Percentiles rank a stretch among this genome's conserved stretches.
Evolutionary conservation across 2,329 filamentous ascomycete species (phyloP).

Genomic region (Penicillium sp.): DNA sequence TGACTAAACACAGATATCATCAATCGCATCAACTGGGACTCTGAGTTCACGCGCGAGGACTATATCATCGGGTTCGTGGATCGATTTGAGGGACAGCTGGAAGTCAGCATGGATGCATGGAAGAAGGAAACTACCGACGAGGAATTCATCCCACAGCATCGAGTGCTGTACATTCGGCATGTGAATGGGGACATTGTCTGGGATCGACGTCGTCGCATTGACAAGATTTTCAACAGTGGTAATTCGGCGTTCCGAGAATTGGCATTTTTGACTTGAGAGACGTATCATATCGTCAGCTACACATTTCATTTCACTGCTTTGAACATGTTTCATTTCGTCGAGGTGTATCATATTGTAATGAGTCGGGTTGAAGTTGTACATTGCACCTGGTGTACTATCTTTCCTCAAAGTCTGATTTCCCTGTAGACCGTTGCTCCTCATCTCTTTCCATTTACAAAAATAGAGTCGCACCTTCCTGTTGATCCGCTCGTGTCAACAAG

Average conservation of each 20-base stretch:
- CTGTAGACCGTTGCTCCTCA: neutral
- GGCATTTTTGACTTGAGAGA: slow-evolving; percentile 11
- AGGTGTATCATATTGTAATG: too few relatives aligned
- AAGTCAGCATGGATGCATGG: slow-evolving; percentile 46
- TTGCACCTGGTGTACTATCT: too few relatives aligned
- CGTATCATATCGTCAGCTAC: too few relatives aligned
- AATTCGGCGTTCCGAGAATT: slow-evolving; percentile 28
- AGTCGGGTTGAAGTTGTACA: too few relatives aligned
- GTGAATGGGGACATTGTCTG: slow-evolving; percentile 42
- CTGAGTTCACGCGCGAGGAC: slow-evolving; percentile 38
- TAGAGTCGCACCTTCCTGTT: neutral
- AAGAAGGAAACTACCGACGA: slow-evolving; percentile 50
- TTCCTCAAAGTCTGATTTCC: too few relatives aligned
- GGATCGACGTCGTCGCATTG: slow-evolving; percentile 45
- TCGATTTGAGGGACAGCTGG: slow-evolving; percentile 46
- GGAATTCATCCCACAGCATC: slow-evolving; percentile 53
- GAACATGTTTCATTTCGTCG: too few relatives aligned
- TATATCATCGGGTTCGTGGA: slow-evolving; percentile 52
- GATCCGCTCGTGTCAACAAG: too few relatives aligned
- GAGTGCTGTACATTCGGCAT: slow-evolving; percentile 46
- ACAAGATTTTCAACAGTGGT: slow-evolving; percentile 45
- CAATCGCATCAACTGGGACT: slow-evolving; percentile 47
- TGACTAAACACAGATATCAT: slow-evolving; percentile 35
- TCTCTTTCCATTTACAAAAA: neutral
- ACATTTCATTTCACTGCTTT: too few relatives aligned